Percentiles rank a stretch among this genome's conserved stretches.
Conservation (phyloP, 768 basidiomycete genomes). For the Suillus brevipes region DNA sequence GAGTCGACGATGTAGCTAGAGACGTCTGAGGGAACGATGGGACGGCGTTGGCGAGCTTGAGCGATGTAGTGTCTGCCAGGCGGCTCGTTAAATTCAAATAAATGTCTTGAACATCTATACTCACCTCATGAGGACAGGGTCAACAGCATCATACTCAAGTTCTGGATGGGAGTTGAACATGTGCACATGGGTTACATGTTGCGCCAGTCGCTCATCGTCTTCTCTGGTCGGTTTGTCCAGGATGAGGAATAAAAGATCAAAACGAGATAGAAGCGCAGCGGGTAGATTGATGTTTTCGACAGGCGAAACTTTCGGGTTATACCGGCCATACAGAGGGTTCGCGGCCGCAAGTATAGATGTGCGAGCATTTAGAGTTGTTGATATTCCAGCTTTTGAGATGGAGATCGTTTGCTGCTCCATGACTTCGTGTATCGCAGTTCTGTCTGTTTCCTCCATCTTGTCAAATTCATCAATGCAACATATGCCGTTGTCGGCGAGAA, state of each 20-base stretch:
- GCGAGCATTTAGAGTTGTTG: conserved; percentile 95
- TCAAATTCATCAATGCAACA: conserved; percentile 99
- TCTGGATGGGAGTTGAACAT: conserved; percentile 93
- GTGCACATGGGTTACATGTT: conserved; percentile 97
- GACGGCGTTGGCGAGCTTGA: conserved; percentile 81
- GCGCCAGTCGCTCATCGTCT: conserved; percentile 93
- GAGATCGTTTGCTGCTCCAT: conserved; percentile 99
- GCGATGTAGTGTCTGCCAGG: conserved; percentile 88
- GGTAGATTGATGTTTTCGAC: conserved; percentile 99
- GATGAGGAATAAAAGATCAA: conserved; percentile 95
- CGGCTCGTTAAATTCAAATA: conserved; percentile 10
- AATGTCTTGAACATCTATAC: conserved; percentile 14
- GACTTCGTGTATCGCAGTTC: conserved; percentile 99
- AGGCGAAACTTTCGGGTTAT: conserved; percentile 96
- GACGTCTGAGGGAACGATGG: conserved; percentile 84
- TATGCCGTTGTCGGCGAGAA: conserved; percentile 98
- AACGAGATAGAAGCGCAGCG: conserved; percentile 92
- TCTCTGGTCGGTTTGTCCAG: conserved; percentile 94
- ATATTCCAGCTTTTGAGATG: conserved; percentile 98
- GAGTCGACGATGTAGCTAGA: conserved; percentile 93
- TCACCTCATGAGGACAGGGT: conserved; percentile 87
- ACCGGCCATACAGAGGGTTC: conserved; percentile 96
- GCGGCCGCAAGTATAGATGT: conserved; percentile 98
- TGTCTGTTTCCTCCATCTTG: conserved; percentile 98
- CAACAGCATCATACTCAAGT: conserved; percentile 80